A percentile compares a stretch with the other conserved stretches of the same genome.
Conservation (phyloP, 371 early-diverging fungal species). For the Choanephora cucurbitarum region DNA sequence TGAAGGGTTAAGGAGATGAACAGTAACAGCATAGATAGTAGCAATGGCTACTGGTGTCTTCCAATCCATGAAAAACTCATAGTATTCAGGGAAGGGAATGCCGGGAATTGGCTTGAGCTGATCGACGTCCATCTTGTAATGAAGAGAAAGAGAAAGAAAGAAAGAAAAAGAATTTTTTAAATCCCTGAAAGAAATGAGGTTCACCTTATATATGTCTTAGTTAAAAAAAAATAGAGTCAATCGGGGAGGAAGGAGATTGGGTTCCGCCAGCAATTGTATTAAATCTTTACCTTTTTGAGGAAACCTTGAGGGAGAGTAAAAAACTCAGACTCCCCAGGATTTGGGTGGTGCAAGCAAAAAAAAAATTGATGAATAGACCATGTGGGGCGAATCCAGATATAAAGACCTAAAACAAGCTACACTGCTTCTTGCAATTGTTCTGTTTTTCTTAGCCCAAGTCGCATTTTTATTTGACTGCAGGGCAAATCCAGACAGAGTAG, state of each 20-base stretch:
- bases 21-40: constrained; percentile 53
- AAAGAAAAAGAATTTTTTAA: not conserved
- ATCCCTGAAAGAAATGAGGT: not conserved
- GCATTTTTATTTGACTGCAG: too few species aligned
- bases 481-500: too few species aligned
- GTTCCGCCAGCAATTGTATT: not conserved
- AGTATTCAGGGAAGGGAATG: constrained; percentile 64
- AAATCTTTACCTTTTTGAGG: not conserved
- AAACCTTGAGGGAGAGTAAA: not conserved
- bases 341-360: constrained; percentile 11
- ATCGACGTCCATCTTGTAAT: constrained; percentile 28
- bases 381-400: constrained; percentile 4
- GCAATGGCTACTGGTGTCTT: constrained; percentile 69
- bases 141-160: constrained; percentile 7
- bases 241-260: not conserved
- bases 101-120: constrained; percentile 43
- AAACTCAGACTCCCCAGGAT: constrained; percentile 20
- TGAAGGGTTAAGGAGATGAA: constrained; percentile 65
- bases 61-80: constrained; percentile 76
- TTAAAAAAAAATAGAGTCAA: not conserved
- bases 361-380: not conserved
- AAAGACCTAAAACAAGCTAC: too few species aligned
- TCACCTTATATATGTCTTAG: constrained; percentile 5
- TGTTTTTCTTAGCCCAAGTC: too few species aligned
- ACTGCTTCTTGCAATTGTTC: too few species aligned